phyloP scores from a whole-genome alignment of 2,329 filamentous ascomycete species.

The Macrophomina tecta region DNA sequence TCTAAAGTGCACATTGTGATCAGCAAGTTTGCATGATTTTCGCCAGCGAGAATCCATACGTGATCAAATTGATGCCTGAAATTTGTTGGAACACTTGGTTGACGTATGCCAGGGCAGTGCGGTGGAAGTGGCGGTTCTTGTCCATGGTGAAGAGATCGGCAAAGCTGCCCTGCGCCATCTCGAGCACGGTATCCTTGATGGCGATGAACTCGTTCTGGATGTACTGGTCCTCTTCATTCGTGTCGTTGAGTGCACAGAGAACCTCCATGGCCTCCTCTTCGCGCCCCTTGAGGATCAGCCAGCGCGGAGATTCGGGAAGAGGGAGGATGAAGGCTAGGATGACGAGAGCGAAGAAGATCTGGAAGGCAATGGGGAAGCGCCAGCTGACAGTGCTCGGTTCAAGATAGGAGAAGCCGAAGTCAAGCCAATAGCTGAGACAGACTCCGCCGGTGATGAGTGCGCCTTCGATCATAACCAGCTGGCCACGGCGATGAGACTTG shows the following conservation, averaged over 20 bases:
- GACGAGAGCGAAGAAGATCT: slow-evolving; percentile 62
- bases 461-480: slow-evolving; percentile 56
- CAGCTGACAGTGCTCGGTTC: slow-evolving; percentile 51
- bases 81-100: slow-evolving; percentile 63
- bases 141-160: slow-evolving; percentile 65
- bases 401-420: slow-evolving; percentile 57
- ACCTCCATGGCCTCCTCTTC: slow-evolving; percentile 53
- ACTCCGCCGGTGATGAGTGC: slow-evolving; percentile 54
- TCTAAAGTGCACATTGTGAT: neutral
- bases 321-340: slow-evolving; percentile 56
- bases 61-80: slow-evolving; percentile 42
- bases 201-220: slow-evolving; percentile 44
- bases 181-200: slow-evolving; percentile 46
- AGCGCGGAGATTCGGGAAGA: slow-evolving; percentile 64
- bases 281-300: slow-evolving; percentile 62
- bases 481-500: slow-evolving; percentile 53
- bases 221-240: slow-evolving; percentile 43
- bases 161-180: slow-evolving; percentile 56
- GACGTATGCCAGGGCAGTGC: slow-evolving; percentile 61
- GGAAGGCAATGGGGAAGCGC: slow-evolving; percentile 64
- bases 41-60: slow-evolving; percentile 3
- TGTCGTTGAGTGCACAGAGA: slow-evolving; percentile 39
- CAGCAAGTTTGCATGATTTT: slow-evolving; percentile 34
- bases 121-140: slow-evolving; percentile 62
- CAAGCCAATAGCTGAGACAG: slow-evolving; percentile 50